A percentile compares a stretch with the other conserved stretches of the same genome.
Conservation (phyloP, 768 basidiomycete species). For the Boletus rufocinnamomeus region DNA sequence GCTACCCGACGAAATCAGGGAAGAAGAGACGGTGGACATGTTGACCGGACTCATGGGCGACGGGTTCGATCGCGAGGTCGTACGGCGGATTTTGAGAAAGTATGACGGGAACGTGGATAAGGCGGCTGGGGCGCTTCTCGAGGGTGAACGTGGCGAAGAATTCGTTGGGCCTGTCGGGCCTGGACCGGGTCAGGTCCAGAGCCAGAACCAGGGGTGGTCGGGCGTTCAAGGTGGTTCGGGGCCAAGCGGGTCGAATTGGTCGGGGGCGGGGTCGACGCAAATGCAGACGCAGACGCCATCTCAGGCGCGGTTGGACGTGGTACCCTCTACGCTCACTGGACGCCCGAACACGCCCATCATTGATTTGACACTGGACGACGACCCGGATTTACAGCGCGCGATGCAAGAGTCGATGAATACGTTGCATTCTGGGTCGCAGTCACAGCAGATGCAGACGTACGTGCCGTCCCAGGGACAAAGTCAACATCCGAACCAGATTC, state of each 20-base stretch:
- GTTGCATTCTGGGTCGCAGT: constrained; percentile 28
- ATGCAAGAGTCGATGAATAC: constrained; percentile 55
- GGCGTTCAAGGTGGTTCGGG: background rate
- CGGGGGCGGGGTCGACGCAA: background rate
- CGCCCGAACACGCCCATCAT: constrained; percentile 42
- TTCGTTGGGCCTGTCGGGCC: background rate
- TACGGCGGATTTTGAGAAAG: constrained; percentile 58
- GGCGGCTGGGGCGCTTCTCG: constrained; percentile 54
- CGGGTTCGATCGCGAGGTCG: constrained; percentile 45
- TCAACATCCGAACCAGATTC: background rate
- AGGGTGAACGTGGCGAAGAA: constrained; percentile 50
- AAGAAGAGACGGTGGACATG: constrained; percentile 36
- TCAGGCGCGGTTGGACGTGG: constrained; percentile 18
- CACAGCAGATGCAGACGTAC: constrained; percentile 13
- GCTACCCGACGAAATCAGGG: constrained; percentile 26
- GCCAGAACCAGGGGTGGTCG: constrained; percentile 18
- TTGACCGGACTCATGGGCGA: constrained; percentile 43
- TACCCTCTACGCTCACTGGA: constrained; percentile 9
- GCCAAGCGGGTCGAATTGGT: constrained; percentile 2
- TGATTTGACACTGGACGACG: constrained; percentile 65
- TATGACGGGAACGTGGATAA: constrained; percentile 59
- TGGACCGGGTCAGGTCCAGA: constrained; percentile 9
- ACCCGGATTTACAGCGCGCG: constrained; percentile 50
- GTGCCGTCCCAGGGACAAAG: constrained; percentile 3
- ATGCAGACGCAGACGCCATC: background rate